Evolutionary conservation across 148 eudicot genomes (phyloP).

Genomic region (Fagopyrum homotropicum): DNA sequence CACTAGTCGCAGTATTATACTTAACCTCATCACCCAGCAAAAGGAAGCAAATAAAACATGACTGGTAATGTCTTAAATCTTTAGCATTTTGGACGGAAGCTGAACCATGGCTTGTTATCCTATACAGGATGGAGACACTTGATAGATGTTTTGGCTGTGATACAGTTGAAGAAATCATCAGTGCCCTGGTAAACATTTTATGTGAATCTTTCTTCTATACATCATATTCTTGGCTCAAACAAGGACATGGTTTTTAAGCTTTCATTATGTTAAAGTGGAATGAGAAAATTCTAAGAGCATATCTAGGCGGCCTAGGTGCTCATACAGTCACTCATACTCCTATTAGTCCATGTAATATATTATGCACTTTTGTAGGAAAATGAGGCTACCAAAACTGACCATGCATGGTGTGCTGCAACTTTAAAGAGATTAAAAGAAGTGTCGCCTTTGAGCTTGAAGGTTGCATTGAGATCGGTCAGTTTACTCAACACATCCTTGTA

Average conservation of each 20-base stretch:
- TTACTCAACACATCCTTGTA: background rate
- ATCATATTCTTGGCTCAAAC: background rate
- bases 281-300: background rate
- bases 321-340: background rate
- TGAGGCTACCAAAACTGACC: constrained; percentile 60
- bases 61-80: background rate
- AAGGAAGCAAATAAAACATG: background rate
- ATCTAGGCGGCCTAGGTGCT: background rate
- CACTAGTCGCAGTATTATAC: background rate
- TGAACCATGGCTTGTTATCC: constrained; percentile 14
- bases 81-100: background rate
- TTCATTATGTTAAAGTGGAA: background rate
- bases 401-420: constrained; percentile 65
- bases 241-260: background rate
- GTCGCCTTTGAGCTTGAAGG: constrained; percentile 88
- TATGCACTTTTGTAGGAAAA: constrained; percentile 39
- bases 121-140: constrained; percentile 60
- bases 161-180: constrained; percentile 82
- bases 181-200: constrained; percentile 49
- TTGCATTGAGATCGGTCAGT: constrained; percentile 82
- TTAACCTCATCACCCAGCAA: background rate
- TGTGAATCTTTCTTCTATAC: background rate
- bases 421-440: constrained; percentile 54
- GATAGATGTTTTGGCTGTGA: constrained; percentile 76
- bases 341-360: background rate